These are phyloP conservation scores for Nicotiana noctiflora DNA, from an alignment of 257 asterid genomes.

Conservation along the genomic window DNA sequence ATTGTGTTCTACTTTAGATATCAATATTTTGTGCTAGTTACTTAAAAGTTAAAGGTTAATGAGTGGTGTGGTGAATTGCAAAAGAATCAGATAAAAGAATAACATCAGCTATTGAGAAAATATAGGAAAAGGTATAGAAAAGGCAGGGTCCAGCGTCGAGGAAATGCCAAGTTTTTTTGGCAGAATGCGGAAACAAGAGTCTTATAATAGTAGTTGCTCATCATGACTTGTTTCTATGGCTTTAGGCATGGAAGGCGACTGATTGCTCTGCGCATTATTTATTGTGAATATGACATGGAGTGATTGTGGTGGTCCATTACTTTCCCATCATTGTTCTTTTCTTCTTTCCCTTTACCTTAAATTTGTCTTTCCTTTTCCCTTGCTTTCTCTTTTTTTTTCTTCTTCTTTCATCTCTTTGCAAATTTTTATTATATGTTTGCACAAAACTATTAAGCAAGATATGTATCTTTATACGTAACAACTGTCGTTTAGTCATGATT, in stretches of 20 bases:
- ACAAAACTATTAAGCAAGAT: too few relatives aligned
- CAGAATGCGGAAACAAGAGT: conserved; percentile 3
- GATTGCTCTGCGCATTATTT: not conserved
- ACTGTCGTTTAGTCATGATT: not conserved
- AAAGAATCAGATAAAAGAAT: not conserved
- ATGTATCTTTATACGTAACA: not conserved
- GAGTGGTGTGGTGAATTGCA: not conserved
- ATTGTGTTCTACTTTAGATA: too few relatives aligned
- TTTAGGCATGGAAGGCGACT: conserved; percentile 1
- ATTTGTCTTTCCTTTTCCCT: not conserved
- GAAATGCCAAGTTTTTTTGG: not conserved
- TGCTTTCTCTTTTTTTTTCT: not conserved
- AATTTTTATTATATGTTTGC: too few relatives aligned
- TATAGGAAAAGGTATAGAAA: not conserved
- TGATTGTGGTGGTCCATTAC: conserved; percentile 2
- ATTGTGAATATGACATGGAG: not conserved
- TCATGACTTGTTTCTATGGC: not conserved
- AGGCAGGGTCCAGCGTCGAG: not conserved
- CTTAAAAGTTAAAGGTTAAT: not conserved
- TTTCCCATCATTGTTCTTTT: not conserved
- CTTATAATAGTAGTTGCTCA: not conserved
- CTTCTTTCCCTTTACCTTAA: not conserved
- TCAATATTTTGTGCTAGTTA: too few relatives aligned
- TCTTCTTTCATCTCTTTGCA: too few relatives aligned
- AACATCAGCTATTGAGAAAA: not conserved